These are phyloP conservation scores for Tylopilus sp. DNA, from an alignment of 768 basidiomycete species.

Conservation along the genomic window DNA sequence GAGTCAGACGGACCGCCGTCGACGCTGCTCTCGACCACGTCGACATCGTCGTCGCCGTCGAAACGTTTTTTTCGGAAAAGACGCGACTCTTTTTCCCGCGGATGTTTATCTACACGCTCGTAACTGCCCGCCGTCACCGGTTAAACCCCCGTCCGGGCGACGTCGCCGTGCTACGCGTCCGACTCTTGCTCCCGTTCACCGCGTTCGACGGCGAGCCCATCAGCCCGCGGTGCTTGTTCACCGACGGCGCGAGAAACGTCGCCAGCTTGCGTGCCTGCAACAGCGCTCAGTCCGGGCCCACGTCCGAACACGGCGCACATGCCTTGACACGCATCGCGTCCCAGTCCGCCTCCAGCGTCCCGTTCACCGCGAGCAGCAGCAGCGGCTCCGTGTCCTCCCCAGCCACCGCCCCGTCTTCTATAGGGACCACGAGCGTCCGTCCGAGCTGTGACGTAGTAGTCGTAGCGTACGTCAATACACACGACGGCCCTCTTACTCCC, in stretches of 20 bases:
- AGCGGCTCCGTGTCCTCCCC: constrained; percentile 40
- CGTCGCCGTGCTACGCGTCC: constrained; percentile 28
- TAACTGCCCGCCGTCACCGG: neutral
- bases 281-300: neutral
- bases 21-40: constrained; percentile 16
- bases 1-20: constrained; percentile 14
- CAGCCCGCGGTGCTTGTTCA: constrained; percentile 35
- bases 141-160: constrained; percentile 25
- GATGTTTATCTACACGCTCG: neutral
- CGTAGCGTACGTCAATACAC: neutral
- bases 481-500: neutral
- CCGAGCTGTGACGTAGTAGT: constrained; percentile 49
- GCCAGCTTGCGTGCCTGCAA: constrained; percentile 32
- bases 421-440: constrained; percentile 63
- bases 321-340: constrained; percentile 63
- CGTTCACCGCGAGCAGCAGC: constrained; percentile 68
- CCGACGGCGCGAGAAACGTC: constrained; percentile 33
- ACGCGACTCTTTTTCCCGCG: constrained; percentile 26
- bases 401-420: constrained; percentile 39
- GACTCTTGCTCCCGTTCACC: constrained; percentile 20
- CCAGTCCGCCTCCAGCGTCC: constrained; percentile 61
- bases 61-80: neutral
- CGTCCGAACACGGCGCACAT: constrained; percentile 13
- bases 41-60: constrained; percentile 20
- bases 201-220: constrained; percentile 15